phyloP scores from a whole-genome alignment of 1,284 basidiomycete genomes.

The Crepidotus sp. region DNA sequence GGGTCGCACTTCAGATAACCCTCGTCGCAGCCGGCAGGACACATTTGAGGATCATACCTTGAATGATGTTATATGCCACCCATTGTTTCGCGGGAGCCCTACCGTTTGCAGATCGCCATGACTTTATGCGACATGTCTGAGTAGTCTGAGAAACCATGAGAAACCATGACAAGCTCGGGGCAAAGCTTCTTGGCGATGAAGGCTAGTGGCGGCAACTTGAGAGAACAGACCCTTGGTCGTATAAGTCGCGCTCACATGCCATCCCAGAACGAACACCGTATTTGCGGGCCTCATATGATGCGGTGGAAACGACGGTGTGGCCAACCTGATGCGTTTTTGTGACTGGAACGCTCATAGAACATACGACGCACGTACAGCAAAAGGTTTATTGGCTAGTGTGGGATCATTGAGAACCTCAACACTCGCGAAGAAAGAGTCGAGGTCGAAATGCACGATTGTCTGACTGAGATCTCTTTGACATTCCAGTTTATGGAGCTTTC shows the following conservation, averaged over 20 bases:
- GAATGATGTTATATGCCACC: background rate
- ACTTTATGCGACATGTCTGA: conserved; percentile 61
- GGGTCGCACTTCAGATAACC: conserved; percentile 73
- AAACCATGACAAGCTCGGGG: conserved; percentile 78
- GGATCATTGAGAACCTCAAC: conserved; percentile 80
- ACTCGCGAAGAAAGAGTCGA: conserved; percentile 66
- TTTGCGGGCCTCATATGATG: conserved; percentile 87
- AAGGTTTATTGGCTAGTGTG: conserved; percentile 72
- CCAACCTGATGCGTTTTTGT: conserved; percentile 45
- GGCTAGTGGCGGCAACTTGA: conserved; percentile 29
- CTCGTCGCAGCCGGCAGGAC: conserved; percentile 79
- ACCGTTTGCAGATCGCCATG: conserved; percentile 53
- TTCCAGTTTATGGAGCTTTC: conserved; percentile 71
- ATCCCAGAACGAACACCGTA: conserved; percentile 85
- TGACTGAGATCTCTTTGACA: conserved; percentile 72
- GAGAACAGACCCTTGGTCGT: background rate
- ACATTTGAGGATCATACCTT: conserved; percentile 76
- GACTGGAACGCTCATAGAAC: background rate
- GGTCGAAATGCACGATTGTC: conserved; percentile 80
- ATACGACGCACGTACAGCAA: conserved; percentile 51
- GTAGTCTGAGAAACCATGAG: conserved; percentile 58
- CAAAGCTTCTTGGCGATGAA: conserved; percentile 93
- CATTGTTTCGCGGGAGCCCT: background rate
- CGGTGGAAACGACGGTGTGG: conserved; percentile 73
- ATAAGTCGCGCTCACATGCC: conserved; percentile 45